Conservation (phyloP, 1,284 basidiomycete genomes). For the Tilletia horrida region DNA sequence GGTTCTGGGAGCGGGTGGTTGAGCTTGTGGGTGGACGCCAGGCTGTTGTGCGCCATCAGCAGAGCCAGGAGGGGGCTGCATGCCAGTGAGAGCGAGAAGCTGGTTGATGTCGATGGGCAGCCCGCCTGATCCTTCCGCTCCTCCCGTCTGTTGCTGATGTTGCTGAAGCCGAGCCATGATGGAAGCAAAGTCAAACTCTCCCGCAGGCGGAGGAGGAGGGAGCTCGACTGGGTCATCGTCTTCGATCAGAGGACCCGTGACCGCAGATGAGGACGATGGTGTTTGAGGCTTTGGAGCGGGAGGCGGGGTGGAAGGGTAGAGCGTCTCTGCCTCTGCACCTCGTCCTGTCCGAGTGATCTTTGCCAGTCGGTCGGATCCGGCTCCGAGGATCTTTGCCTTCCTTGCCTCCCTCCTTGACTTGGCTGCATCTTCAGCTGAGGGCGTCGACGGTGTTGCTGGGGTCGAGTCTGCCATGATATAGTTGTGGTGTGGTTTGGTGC, state of each 20-base stretch:
- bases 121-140: not conserved
- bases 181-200: not conserved
- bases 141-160: constrained; percentile 7
- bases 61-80: not conserved
- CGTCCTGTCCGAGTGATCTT: constrained; percentile 52
- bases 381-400: constrained; percentile 49
- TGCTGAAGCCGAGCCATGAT: constrained; percentile 10
- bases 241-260: too few species aligned
- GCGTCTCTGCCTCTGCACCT: constrained; percentile 42
- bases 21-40: not conserved
- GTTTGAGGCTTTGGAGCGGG: not conserved
- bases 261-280: too few species aligned
- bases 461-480: constrained; percentile 2
- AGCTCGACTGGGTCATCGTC: too few species aligned
- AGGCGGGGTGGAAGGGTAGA: constrained; percentile 33
- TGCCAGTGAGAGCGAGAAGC: constrained; percentile 9
- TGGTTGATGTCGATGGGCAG: constrained; percentile 15
- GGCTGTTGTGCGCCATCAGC: not conserved
- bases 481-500: not conserved
- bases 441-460: constrained; percentile 4
- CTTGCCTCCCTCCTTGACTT: constrained; percentile 49
- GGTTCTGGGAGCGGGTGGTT: not conserved
- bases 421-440: constrained; percentile 42
- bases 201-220: not conserved
- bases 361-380: constrained; percentile 49